A percentile compares a stretch with the other conserved stretches of the same genome.
phyloP scores from a whole-genome alignment of 2,329 filamentous ascomycete genomes.

The Metarhizium rileyi region DNA sequence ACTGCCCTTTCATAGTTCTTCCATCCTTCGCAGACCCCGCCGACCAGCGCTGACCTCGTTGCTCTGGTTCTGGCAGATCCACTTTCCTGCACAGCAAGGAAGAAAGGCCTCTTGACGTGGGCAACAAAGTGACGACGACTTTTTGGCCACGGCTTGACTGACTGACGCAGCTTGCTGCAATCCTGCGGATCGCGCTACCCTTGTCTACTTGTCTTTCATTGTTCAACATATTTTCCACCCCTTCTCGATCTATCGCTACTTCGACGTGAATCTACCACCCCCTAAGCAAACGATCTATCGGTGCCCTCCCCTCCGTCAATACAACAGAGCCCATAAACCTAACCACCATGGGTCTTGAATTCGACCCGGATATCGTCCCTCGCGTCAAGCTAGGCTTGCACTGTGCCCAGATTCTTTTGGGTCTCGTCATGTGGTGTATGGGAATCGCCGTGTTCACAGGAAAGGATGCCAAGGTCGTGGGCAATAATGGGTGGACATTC shows the following conservation, averaged over 20 bases:
- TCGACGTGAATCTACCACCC: too few relatives aligned
- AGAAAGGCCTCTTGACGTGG: background rate
- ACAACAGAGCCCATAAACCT: conserved; percentile 6
- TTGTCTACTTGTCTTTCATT: background rate
- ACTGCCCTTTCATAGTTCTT: background rate
- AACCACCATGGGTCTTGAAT: conserved; percentile 37
- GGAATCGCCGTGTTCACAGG: conserved; percentile 49
- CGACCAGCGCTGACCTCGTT: conserved; percentile 1
- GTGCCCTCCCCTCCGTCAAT: background rate
- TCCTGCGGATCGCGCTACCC: background rate
- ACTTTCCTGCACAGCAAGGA: background rate
- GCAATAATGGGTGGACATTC: conserved; percentile 54
- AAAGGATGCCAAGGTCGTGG: conserved; percentile 38
- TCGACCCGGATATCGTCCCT: conserved; percentile 45
- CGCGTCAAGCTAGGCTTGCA: conserved; percentile 49
- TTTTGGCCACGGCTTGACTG: background rate
- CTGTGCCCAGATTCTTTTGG: conserved; percentile 42
- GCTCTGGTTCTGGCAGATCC: conserved; percentile 1
- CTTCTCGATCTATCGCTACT: background rate
- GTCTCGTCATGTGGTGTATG: conserved; percentile 47
- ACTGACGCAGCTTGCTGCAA: background rate
- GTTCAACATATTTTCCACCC: background rate
- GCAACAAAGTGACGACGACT: background rate
- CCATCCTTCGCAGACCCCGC: background rate
- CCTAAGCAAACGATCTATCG: background rate